Percentiles rank a stretch among this genome's conserved stretches.
Evolutionary conservation across 768 basidiomycete genomes (phyloP).

Genomic region (Cytidiella melzeri): DNA sequence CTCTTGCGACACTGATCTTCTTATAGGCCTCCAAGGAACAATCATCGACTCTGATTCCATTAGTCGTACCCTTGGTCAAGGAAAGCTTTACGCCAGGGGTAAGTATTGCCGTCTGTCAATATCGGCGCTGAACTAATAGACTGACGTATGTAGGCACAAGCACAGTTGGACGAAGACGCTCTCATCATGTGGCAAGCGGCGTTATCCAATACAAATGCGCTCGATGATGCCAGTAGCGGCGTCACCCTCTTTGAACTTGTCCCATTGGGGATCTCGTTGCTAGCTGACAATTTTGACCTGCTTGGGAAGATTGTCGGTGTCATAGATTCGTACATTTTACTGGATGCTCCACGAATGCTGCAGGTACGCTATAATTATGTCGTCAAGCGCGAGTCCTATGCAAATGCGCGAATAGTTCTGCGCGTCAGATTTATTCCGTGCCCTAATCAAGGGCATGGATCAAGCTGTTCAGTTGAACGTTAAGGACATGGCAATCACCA

Average conservation of each 20-base stretch:
- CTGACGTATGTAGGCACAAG: conserved; percentile 38
- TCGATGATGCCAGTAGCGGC: conserved; percentile 41
- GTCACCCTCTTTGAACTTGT: conserved; percentile 59
- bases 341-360: conserved; percentile 56
- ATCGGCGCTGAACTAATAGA: neutral
- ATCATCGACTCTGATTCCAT: conserved; percentile 13
- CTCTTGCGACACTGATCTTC: conserved; percentile 2
- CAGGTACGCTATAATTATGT: conserved; percentile 39
- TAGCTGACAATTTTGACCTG: conserved; percentile 67
- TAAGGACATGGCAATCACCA: conserved; percentile 52
- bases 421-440: conserved; percentile 50
- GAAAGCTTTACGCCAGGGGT: conserved; percentile 22
- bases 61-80: conserved; percentile 19
- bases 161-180: conserved; percentile 74
- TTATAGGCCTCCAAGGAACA: conserved; percentile 55
- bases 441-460: conserved; percentile 45
- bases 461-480: conserved; percentile 47
- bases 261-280: conserved; percentile 51
- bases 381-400: neutral
- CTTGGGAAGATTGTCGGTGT: conserved; percentile 62
- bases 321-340: conserved; percentile 73
- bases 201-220: conserved; percentile 53
- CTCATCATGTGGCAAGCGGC: conserved; percentile 69
- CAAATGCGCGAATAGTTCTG: conserved; percentile 35
- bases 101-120: neutral